Conservation (phyloP, 75 land plant genomes). For the Sequoiadendron giganteum region DNA sequence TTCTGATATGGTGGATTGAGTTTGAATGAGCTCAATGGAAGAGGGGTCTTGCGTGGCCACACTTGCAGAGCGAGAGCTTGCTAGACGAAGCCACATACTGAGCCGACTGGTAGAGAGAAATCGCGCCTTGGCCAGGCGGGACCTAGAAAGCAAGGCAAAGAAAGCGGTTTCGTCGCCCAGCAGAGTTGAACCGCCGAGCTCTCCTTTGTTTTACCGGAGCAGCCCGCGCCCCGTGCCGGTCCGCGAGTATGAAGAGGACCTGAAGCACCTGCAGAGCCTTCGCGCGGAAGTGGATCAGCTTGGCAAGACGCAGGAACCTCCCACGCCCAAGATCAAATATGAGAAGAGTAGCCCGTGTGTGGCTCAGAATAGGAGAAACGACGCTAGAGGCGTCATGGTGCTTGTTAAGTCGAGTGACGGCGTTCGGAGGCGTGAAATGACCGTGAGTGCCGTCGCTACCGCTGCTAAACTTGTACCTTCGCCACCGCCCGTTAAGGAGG, state of each 20-base stretch:
- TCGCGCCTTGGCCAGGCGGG: background rate
- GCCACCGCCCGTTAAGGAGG: conserved; percentile 12
- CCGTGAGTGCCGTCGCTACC: too few relatives aligned
- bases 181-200: background rate
- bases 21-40: background rate
- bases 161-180: background rate
- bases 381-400: background rate
- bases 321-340: background rate
- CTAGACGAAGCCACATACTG: conserved; percentile 4
- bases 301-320: background rate
- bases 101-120: background rate
- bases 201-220: background rate
- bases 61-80: conserved; percentile 6
- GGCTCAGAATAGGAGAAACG: background rate
- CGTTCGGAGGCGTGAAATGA: background rate
- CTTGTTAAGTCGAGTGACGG: background rate
- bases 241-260: background rate
- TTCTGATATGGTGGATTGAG: background rate
- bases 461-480: background rate
- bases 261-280: conserved; percentile 8
- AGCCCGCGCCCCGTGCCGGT: background rate
- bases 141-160: background rate
- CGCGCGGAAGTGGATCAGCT: background rate
- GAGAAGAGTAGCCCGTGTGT: background rate
- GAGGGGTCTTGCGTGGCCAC: background rate